phyloP scores from a whole-genome alignment of 192 early-diverging fungal genomes.

The Coemansia sp. region DNA sequence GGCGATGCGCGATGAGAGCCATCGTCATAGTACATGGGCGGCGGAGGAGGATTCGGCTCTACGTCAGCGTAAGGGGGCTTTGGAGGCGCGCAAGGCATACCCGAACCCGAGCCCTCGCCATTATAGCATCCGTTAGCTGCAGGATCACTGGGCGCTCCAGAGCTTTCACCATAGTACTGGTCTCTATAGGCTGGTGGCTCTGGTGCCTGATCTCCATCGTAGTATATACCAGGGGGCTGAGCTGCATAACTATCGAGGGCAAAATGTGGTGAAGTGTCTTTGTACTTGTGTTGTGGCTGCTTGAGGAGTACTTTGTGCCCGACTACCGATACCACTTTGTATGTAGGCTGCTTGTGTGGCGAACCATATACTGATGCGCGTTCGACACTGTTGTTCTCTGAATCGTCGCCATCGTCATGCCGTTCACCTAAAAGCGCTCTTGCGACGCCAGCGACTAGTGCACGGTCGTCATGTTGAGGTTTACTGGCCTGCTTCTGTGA shows the following conservation, averaged over 20 bases:
- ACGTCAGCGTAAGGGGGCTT: neutral
- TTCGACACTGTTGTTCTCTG: neutral
- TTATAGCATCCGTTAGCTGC: slow-evolving; percentile 4
- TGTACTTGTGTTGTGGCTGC: neutral
- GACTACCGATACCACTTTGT: neutral
- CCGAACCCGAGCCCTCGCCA: neutral
- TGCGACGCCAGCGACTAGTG: slow-evolving; percentile 1
- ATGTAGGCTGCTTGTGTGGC: neutral
- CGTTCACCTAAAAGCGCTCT: neutral
- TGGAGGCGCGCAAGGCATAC: neutral
- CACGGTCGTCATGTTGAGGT: neutral
- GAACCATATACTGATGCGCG: neutral
- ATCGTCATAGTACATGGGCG: slow-evolving; percentile 3
- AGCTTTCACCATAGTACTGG: neutral
- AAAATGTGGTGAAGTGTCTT: neutral
- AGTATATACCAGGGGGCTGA: slow-evolving; percentile 1
- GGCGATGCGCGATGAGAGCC: neutral
- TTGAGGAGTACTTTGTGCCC: slow-evolving; percentile 4
- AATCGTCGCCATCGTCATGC: neutral
- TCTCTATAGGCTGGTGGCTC: neutral
- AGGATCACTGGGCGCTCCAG: neutral
- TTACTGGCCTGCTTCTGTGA: neutral
- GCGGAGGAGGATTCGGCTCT: neutral
- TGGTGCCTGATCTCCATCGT: neutral
- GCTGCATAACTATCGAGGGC: neutral